Base-by-base conservation (phyloP, 305 asterid genomes). In the Fraxinus ornus region DNA sequence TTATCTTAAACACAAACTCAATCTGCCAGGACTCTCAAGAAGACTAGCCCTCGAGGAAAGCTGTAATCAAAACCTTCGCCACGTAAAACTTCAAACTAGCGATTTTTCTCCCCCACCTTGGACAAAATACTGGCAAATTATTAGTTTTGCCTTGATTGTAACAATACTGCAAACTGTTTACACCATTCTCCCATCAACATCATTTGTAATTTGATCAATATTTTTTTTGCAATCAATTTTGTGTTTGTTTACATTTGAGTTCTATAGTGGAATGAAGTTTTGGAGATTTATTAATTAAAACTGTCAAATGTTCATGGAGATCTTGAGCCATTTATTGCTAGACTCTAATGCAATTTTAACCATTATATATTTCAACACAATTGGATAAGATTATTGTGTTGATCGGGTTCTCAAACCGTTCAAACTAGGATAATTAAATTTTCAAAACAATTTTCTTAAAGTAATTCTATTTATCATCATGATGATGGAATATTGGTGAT, bases 41-140 rank as follows among this genome's bases (percentile, higher is more conserved):
- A 10, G 66, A n/a, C 49, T 79, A 36, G 70, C 78, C 41, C 55
- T 78, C 2, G 32, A 15, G 77, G 77, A 44, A 13, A 70, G 70
- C 3, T 41, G 70, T 6, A 70, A 79, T 70, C 77, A 79, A 33
- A 41, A 79, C 44, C 77, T 79, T 68, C 77, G 78, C 10, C 32
- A 17, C 12, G 78, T 79, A 62, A 79, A 68, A 12, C 68, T 79
- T 30, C n/a, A 79, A 33, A 41, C 39, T 3, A 44, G 47, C 30
- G 78, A 79, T 26, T 79, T 70, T 79, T 79, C 82, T 1, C 68
- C 70, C 1, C 82, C 82, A n/a, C 32, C 28, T 41, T 79, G 82
- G 82, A 70, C 73, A 64, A 79, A 70, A 39, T 79, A 79, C 41
- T 79, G 82, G 82, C 82, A 79, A 7, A 44, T 79, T 28, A 5